Evolutionary conservation across 441 rosid species (phyloP), one percentile per base, ranked within the genome.

Genomic region (Arabidopsis lyrata): DNA sequence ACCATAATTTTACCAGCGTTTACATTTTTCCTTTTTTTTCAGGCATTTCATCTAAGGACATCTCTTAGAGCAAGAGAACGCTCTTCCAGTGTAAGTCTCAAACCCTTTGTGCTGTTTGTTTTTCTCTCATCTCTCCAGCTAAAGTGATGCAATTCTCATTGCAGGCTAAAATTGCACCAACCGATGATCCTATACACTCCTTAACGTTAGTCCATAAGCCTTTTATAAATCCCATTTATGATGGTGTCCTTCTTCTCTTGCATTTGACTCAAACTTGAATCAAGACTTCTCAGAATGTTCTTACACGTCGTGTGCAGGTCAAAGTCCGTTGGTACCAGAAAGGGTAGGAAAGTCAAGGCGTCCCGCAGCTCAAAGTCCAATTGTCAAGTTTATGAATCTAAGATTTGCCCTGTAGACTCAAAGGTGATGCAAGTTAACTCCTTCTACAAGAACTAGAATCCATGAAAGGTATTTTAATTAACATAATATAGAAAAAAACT

Each of bases 31-130:
- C 2, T 31, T 68, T 5, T 13, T 6, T 63, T 50, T 74, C 36
- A 91, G 97, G 79, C 64, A 50, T 86, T 82, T 81, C 89, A 84
- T 72, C 74, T 85, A 68, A 85, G 88, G 67, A 87, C 94, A 39
- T 82, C 83, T 16, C 81, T 78, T 74, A 82, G 89, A 72, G 84
- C 87, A 45, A 81, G 48, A 77, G 88, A 82, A 57, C 87, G 79
- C 54, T 75, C 82, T 66, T 66, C 48, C n/a, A 69, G 50, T 72
- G 91, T 85, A 80, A 70, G 81, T 59, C 54, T 66, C n/a, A 55
- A 55, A 55, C 20, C 5, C 0, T 58, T 32, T 45, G 6, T 27
- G 36, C 5, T 45, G 47, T 27, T 62, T 54, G 15, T 32, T 39
- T 22, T 57, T 50, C 65, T 41, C 47, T 69, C 54, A 36, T 48